phyloP scores from a whole-genome alignment of 2,329 filamentous ascomycete genomes.

The Fusarium piperis region DNA sequence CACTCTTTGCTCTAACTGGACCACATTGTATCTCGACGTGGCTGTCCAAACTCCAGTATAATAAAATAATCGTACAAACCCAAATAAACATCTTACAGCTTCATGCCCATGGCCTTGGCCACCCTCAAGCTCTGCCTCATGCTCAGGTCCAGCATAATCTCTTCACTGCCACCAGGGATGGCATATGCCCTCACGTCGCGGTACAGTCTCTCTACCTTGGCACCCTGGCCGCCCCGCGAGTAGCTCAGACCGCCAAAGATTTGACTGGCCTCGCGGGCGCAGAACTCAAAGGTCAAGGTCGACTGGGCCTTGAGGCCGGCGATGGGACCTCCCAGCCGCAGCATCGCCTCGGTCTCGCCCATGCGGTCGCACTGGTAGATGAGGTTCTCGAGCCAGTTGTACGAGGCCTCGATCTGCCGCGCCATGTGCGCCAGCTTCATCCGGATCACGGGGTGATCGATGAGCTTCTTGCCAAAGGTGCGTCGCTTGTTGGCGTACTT shows the following conservation, averaged over 20 bases:
- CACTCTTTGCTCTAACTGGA: slow-evolving; percentile 22
- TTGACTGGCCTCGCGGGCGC: slow-evolving; percentile 93
- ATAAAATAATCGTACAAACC: slow-evolving; percentile 22
- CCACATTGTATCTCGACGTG: background rate
- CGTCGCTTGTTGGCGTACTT: slow-evolving; percentile 97
- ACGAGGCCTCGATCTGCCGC: slow-evolving; percentile 95
- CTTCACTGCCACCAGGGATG: slow-evolving; percentile 93
- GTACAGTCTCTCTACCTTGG: slow-evolving; percentile 93
- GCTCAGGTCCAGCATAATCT: slow-evolving; percentile 98
- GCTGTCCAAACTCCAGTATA: slow-evolving; percentile 21
- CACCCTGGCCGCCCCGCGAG: slow-evolving; percentile 91
- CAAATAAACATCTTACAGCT: slow-evolving; percentile 68
- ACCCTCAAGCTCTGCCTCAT: slow-evolving; percentile 91
- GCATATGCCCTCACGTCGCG: slow-evolving; percentile 96
- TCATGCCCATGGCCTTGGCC: slow-evolving; percentile 93
- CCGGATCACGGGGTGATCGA: slow-evolving; percentile 96
- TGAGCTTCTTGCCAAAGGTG: slow-evolving; percentile 96
- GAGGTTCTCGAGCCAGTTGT: slow-evolving; percentile 95
- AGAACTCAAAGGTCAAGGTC: slow-evolving; percentile 97
- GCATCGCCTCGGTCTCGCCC: slow-evolving; percentile 94
- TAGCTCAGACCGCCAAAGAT: slow-evolving; percentile 97
- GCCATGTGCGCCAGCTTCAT: slow-evolving; percentile 99
- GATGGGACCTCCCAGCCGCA: slow-evolving; percentile 93
- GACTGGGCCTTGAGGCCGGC: slow-evolving; percentile 93
- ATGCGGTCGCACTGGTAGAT: slow-evolving; percentile 94